phyloP scores from a whole-genome alignment of 495 filamentous ascomycete species.

The Xylaria cubensis region DNA sequence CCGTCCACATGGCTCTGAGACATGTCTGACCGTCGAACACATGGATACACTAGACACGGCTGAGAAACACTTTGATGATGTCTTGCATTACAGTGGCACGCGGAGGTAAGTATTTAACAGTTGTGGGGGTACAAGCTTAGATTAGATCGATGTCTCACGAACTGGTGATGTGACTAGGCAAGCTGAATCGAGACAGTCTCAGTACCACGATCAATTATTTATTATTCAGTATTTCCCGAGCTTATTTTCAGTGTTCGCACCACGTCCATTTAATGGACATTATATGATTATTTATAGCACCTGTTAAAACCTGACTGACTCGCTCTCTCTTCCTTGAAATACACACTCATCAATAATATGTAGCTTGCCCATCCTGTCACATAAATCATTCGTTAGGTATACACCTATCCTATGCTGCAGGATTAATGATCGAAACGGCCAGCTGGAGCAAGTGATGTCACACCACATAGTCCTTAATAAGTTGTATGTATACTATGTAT shows the following conservation, averaged over 20 bases:
- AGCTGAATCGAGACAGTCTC: not conserved
- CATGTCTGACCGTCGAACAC: not conserved
- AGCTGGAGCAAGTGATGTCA: not conserved
- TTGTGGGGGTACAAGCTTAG: not conserved
- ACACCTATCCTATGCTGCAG: not conserved
- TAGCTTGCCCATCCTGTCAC: not conserved
- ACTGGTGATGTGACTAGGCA: not conserved
- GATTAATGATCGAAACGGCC: not conserved
- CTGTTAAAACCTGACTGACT: no score
- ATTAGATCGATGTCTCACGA: not conserved
- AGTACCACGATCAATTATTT: not conserved
- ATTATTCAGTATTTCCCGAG: not conserved
- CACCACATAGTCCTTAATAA: not conserved
- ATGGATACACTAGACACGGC: not conserved
- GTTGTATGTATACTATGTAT: not conserved
- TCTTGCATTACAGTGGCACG: not conserved
- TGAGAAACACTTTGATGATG: not conserved
- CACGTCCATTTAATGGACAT: not conserved
- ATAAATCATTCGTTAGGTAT: not conserved
- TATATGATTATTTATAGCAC: no score
- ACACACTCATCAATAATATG: not conserved
- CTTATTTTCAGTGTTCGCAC: not conserved
- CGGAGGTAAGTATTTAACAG: not conserved
- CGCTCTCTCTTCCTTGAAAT: not conserved
- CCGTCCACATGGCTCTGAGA: not conserved